Base-by-base conservation (phyloP, 495 filamentous ascomycete genomes). In the Friedmanniomyces endolithicus region DNA sequence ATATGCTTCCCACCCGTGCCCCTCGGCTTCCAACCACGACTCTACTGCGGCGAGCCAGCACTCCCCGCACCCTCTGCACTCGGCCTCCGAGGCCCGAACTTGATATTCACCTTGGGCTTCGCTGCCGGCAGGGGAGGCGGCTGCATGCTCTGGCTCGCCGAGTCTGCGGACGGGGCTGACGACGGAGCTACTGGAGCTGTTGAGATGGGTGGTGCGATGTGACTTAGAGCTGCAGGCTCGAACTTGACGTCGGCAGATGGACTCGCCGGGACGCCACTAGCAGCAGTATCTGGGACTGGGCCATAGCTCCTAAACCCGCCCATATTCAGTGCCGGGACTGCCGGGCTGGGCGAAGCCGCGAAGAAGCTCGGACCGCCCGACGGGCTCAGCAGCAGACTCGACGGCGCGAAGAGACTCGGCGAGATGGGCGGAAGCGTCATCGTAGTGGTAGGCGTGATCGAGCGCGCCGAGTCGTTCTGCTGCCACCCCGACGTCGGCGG, bases 251-350 rank as follows among this genome's bases (percentile, higher is more conserved):
- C 54, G 11, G 31, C 8, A 31, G 27, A 31, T 31, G 27, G 27
- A 31, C 4, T 9, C 4, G 9, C 27, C 27, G 27, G 27, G 1
- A 17, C 19, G 6, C 33, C 45, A 12, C 29, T 11, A 11, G 33
- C 23, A 31, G 46, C 35, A 16, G 17, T 40, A 8, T 47, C 19
- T 37, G 56, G 50, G 29, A 24, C 43, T 8, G 50, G 56, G 12
- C 39, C 56, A 22, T 58, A 62, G 37, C 39, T 58, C 40, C 56
- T 41, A 39, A 53, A 58, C 0, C 22, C 23, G 4, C 50, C 50
- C 45, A 51, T 37, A 24, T 54, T 55, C 31, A 56, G 11, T 33
- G 48, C 20, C 49, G 46, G 12, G 16, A 27, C n/a, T 19, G 44
- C 39, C 4, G 58, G 45, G 11, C 25, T n/a, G 6, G 39, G 48